These are phyloP conservation scores for Aureobasidium zeae DNA, from an alignment of 2,329 filamentous ascomycete species.

Conservation along the genomic window DNA sequence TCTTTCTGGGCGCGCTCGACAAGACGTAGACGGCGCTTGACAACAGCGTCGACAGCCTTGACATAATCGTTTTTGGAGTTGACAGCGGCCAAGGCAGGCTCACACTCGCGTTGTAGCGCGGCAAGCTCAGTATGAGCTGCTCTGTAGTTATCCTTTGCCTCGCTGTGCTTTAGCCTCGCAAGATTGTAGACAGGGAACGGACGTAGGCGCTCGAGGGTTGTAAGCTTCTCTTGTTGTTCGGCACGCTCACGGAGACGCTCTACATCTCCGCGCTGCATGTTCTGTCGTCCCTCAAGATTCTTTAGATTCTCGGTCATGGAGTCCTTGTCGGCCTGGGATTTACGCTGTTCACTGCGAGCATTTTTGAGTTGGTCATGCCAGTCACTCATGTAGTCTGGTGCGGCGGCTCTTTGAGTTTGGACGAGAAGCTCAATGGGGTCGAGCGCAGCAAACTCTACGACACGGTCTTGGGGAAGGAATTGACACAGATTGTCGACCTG, in stretches of 20 bases:
- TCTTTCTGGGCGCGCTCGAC: constrained; percentile 38
- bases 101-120: constrained; percentile 50
- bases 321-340: constrained; percentile 38
- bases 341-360: constrained; percentile 60
- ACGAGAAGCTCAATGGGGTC: constrained; percentile 71
- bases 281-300: constrained; percentile 63
- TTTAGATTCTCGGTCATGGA: constrained; percentile 44
- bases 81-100: constrained; percentile 61
- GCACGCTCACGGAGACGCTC: constrained; percentile 70
- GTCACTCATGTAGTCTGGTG: constrained; percentile 66
- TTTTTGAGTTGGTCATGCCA: constrained; percentile 69
- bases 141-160: constrained; percentile 48
- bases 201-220: constrained; percentile 55
- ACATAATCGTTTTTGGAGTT: constrained; percentile 62
- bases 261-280: constrained; percentile 68
- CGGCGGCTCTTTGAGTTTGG: constrained; percentile 82
- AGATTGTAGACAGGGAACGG: constrained; percentile 57
- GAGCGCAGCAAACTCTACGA: constrained; percentile 83
- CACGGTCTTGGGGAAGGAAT: constrained; percentile 90
- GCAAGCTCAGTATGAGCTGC: constrained; percentile 49
- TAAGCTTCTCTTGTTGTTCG: constrained; percentile 54
- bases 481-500: constrained; percentile 98
- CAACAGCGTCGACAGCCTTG: constrained; percentile 45
- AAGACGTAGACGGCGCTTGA: constrained; percentile 45
- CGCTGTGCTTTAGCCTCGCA: constrained; percentile 39